A percentile compares a stretch with the other conserved stretches of the same genome.
These are phyloP conservation scores for Candida jianshihensis DNA, from an alignment of 805 yeast species.

Conservation along the genomic window DNA sequence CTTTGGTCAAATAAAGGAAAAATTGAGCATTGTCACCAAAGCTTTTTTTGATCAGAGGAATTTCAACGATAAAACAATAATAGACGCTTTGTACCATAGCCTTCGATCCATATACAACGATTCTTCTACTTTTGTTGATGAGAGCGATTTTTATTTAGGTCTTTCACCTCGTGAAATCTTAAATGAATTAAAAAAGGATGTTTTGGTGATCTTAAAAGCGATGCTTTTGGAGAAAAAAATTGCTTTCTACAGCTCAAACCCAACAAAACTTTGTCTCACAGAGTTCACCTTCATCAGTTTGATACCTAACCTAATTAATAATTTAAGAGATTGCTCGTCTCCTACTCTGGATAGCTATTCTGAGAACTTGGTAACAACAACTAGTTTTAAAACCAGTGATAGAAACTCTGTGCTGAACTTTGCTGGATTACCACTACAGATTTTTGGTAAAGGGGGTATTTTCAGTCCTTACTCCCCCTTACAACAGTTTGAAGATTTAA, in stretches of 20 bases:
- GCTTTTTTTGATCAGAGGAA: slow-evolving; percentile 78
- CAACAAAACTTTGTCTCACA: slow-evolving; percentile 72
- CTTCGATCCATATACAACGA: slow-evolving; percentile 36
- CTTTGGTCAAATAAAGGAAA: slow-evolving; percentile 82
- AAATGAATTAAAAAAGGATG: slow-evolving; percentile 47
- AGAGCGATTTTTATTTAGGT: slow-evolving; percentile 64
- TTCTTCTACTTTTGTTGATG: slow-evolving; percentile 27
- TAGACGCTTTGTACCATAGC: slow-evolving; percentile 66
- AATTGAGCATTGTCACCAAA: slow-evolving; percentile 80
- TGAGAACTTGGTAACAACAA: slow-evolving; percentile 46
- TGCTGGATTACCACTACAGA: slow-evolving; percentile 81
- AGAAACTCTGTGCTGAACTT: slow-evolving; percentile 69
- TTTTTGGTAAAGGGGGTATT: slow-evolving; percentile 80
- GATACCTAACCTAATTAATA: slow-evolving; percentile 71
- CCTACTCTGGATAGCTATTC: slow-evolving; percentile 57
- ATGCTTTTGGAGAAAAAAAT: slow-evolving; percentile 68
- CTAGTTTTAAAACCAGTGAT: slow-evolving; percentile 69
- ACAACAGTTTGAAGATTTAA: slow-evolving; percentile 78
- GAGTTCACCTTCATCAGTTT: slow-evolving; percentile 81
- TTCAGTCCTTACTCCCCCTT: slow-evolving; percentile 93
- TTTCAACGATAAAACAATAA: slow-evolving; percentile 61
- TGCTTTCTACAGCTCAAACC: slow-evolving; percentile 69
- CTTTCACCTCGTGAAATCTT: slow-evolving; percentile 63
- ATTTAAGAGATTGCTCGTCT: slow-evolving; percentile 72
- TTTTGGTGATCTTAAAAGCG: slow-evolving; percentile 67